These are phyloP conservation scores for Phytophthora uliginosa DNA, from an alignment of 352 stramenopile species.

Conservation along the genomic window DNA sequence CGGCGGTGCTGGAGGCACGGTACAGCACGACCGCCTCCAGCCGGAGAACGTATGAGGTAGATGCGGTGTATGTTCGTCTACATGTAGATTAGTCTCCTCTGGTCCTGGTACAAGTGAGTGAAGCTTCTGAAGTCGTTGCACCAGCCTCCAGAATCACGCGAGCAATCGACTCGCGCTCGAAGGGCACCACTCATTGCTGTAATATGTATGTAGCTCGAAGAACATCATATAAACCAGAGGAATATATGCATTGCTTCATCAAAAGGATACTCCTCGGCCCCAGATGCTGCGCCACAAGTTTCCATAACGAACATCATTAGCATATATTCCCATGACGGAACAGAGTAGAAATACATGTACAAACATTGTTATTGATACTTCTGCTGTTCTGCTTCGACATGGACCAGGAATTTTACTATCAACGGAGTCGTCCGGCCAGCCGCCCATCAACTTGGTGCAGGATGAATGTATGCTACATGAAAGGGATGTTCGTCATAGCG, in stretches of 20 bases:
- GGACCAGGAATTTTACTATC: neutral
- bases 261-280: constrained; percentile 6
- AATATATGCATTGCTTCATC: constrained; percentile 36
- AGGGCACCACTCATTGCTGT: constrained; percentile 29
- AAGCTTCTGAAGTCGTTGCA: constrained; percentile 19
- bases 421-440: neutral
- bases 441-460: neutral
- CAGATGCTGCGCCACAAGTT: too few relatives aligned
- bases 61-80: neutral
- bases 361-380: too few relatives aligned
- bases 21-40: constrained; percentile 19
- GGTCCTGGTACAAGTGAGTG: constrained; percentile 21
- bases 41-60: constrained; percentile 12
- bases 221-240: constrained; percentile 30
- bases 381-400: too few relatives aligned
- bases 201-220: constrained; percentile 60
- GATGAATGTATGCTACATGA: constrained; percentile 1
- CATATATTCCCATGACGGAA: too few relatives aligned
- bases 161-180: constrained; percentile 11
- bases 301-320: too few relatives aligned
- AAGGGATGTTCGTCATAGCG: constrained; percentile 52
- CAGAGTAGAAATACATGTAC: too few relatives aligned
- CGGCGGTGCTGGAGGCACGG: constrained; percentile 41
- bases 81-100: constrained; percentile 1
- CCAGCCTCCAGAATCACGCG: constrained; percentile 6